Evolutionary conservation across 495 filamentous ascomycete genomes (phyloP).

Genomic region (Penicillium daleae): DNA sequence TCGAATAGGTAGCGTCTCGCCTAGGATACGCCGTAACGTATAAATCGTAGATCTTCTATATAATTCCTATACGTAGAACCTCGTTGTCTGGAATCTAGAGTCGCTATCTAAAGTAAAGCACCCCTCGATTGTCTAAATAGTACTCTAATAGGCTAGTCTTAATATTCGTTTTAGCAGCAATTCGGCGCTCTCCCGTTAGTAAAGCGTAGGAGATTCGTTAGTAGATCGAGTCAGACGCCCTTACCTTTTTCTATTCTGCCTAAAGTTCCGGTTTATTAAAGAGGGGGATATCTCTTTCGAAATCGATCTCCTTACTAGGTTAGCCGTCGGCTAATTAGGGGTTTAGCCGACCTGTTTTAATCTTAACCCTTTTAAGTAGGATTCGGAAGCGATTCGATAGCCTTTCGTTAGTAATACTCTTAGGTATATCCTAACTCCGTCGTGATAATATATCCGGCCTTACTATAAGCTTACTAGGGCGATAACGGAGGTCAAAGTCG

Average conservation of each 20-base stretch:
- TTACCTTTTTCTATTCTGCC: not conserved
- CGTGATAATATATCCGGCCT: not conserved
- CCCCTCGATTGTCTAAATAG: not conserved
- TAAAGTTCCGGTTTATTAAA: not conserved
- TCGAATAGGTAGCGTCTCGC: constrained; percentile 6
- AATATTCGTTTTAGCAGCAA: not conserved
- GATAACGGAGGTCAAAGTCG: constrained; percentile 4
- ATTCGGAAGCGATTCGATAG: not conserved
- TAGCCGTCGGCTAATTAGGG: not conserved
- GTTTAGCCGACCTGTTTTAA: not conserved
- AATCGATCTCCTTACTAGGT: not conserved
- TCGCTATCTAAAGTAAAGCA: not conserved
- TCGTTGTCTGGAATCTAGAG: not conserved
- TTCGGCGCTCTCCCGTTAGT: not conserved
- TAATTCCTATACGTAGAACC: not conserved
- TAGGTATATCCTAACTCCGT: not conserved
- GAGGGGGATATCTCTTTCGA: not conserved
- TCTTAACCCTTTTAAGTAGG: not conserved
- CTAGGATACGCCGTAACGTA: not conserved
- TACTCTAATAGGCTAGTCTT: not conserved
- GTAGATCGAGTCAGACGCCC: not conserved
- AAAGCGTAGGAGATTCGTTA: not conserved
- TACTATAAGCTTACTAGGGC: not conserved
- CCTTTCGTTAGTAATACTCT: constrained; percentile 7
- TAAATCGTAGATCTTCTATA: not conserved